Evolutionary conservation across 2,329 filamentous ascomycete species (phyloP).

Genomic region (Arthroderma sp.): DNA sequence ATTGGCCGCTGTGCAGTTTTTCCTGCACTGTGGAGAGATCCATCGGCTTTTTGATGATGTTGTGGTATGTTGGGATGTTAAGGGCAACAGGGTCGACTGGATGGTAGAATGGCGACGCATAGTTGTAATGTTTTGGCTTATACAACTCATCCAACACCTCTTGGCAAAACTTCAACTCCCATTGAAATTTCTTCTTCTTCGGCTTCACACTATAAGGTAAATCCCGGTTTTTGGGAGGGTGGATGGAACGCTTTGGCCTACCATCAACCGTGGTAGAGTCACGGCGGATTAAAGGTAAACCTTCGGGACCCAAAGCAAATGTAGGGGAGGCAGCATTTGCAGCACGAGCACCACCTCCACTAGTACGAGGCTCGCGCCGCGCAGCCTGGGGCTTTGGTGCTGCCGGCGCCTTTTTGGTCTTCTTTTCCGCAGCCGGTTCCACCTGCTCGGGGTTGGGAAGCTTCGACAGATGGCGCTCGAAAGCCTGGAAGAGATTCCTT

Average conservation of each 20-base stretch:
- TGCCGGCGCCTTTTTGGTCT: slow-evolving; percentile 29
- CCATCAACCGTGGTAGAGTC: slow-evolving; percentile 68
- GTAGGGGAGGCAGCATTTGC: slow-evolving; percentile 34
- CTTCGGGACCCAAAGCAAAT: slow-evolving; percentile 65
- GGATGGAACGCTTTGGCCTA: slow-evolving; percentile 84
- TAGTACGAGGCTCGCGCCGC: slow-evolving; percentile 32
- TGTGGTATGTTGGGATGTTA: slow-evolving; percentile 86
- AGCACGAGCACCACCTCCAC: slow-evolving; percentile 16
- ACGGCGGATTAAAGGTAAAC: slow-evolving; percentile 68
- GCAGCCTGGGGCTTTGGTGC: slow-evolving; percentile 29
- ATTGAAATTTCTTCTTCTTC: slow-evolving; percentile 79
- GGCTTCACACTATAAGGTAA: slow-evolving; percentile 79
- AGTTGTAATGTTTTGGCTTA: slow-evolving; percentile 54
- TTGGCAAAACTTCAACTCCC: slow-evolving; percentile 82
- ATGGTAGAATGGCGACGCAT: slow-evolving; percentile 62
- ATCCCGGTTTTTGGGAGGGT: slow-evolving; percentile 80
- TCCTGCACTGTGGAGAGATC: slow-evolving; percentile 69
- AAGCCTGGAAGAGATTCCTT: slow-evolving; percentile 46
- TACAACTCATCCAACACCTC: slow-evolving; percentile 65
- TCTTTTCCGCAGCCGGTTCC: slow-evolving; percentile 52
- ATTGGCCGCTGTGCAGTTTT: slow-evolving; percentile 66
- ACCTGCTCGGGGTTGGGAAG: slow-evolving; percentile 44
- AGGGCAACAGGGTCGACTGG: slow-evolving; percentile 89
- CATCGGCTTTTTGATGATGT: slow-evolving; percentile 94
- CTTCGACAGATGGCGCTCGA: slow-evolving; percentile 47